A percentile compares a stretch with the other conserved stretches of the same genome.
Evolutionary conservation across 225 moss, liverwort and hornwort genomes (phyloP).

Genomic region (Asterella californica): DNA sequence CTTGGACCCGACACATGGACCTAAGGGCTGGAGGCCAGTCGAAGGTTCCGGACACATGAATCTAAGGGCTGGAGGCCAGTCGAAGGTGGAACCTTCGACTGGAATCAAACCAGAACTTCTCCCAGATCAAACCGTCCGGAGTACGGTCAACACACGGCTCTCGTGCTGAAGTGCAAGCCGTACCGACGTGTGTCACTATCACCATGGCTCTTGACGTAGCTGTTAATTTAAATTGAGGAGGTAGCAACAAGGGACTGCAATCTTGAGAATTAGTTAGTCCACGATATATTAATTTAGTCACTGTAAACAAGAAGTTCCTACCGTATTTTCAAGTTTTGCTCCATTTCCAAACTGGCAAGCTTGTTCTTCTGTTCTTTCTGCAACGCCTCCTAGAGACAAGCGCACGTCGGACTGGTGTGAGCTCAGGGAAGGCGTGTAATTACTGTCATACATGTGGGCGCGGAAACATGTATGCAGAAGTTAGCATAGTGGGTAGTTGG

Average conservation of each 20-base stretch:
- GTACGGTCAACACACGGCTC: neutral
- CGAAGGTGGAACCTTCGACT: too few relatives aligned
- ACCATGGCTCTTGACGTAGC: neutral
- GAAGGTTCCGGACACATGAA: too few relatives aligned
- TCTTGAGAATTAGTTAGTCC: neutral
- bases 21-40: too few relatives aligned
- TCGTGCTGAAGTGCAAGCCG: neutral
- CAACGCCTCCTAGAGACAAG: conserved; percentile 23
- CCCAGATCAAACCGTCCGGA: neutral
- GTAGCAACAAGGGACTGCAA: neutral
- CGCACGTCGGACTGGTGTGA: neutral
- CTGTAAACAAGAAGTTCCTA: conserved; percentile 25
- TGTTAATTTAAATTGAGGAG: neutral
- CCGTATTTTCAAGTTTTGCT: conserved; percentile 28
- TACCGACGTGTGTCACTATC: too few relatives aligned
- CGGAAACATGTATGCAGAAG: too few relatives aligned
- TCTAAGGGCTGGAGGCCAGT: too few relatives aligned
- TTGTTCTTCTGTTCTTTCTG: conserved; percentile 31
- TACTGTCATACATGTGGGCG: neutral
- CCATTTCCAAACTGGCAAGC: conserved; percentile 28
- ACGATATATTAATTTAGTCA: too few relatives aligned
- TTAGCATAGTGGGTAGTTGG: too few relatives aligned
- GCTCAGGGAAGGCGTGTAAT: neutral
- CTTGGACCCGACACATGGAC: too few relatives aligned
- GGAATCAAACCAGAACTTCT: too few relatives aligned